Percentiles rank a stretch among this genome's conserved stretches.
Conservation (phyloP, 148 eudicot genomes). For the Selenicereus undatus region DNA sequence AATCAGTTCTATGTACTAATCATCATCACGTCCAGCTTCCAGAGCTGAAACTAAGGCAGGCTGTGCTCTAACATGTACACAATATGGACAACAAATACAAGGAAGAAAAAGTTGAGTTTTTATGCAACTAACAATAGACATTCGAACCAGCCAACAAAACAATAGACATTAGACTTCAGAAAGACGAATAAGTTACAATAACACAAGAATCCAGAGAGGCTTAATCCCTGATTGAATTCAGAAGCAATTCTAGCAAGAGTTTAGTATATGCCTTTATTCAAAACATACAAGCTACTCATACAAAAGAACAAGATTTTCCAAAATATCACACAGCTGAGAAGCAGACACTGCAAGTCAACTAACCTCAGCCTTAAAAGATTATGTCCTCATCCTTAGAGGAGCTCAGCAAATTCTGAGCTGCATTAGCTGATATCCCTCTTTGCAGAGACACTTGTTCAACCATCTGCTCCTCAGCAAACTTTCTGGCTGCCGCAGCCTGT, state of each 20-base stretch:
- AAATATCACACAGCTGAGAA: constrained; percentile 18
- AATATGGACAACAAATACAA: too few species aligned
- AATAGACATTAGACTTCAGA: background rate
- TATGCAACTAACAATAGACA: background rate
- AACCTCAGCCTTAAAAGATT: constrained; percentile 38
- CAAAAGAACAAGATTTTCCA: background rate
- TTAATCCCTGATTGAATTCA: constrained; percentile 1
- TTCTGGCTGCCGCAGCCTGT: constrained; percentile 48
- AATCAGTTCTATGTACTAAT: too few species aligned
- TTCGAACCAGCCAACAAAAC: constrained; percentile 23
- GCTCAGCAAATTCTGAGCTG: constrained; percentile 52
- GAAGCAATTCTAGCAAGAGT: constrained; percentile 20
- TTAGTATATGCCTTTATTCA: constrained; percentile 24
- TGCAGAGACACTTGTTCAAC: constrained; percentile 53
- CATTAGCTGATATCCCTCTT: constrained; percentile 43
- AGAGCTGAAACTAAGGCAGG: too few species aligned
- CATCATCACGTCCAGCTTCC: too few species aligned
- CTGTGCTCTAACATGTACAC: too few species aligned
- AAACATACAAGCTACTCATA: constrained; percentile 19
- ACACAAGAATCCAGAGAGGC: constrained; percentile 17
- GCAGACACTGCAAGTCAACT: constrained; percentile 14
- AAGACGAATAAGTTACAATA: constrained; percentile 18
- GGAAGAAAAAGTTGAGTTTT: too few species aligned
- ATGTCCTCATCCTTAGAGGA: constrained; percentile 55
- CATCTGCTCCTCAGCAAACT: constrained; percentile 53